Percentiles rank a stretch among this genome's conserved stretches.
Evolutionary conservation across 2,329 filamentous ascomycete species (phyloP).

Genomic region (Moelleriella libera): DNA sequence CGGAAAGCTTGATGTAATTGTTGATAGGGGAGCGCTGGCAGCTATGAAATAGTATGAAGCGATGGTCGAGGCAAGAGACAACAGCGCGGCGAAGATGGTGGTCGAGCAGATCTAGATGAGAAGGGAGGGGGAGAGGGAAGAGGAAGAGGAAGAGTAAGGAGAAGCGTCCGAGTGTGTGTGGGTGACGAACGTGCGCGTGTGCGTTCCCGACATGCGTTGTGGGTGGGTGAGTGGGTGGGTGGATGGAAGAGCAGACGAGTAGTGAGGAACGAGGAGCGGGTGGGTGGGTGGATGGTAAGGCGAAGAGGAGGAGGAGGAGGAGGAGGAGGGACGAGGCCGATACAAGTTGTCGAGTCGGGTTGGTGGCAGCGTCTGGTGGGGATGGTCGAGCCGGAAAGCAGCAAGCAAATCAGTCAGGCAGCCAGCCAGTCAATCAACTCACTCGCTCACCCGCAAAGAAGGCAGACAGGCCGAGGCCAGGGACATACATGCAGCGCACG

Average conservation of each 20-base stretch:
- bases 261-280: constrained; percentile 3
- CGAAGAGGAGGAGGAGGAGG: not conserved
- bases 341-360: not conserved
- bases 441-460: too few relatives aligned
- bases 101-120: not conserved
- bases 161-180: not conserved
- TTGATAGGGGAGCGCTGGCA: not conserved
- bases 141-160: not conserved
- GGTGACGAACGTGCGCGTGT: not conserved
- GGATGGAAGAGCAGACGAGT: not conserved
- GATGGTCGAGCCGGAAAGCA: not conserved
- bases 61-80: not conserved
- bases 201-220: not conserved
- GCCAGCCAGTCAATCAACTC: too few relatives aligned
- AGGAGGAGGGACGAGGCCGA: not conserved
- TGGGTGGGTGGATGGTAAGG: constrained; percentile 1
- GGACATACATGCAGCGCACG: not conserved
- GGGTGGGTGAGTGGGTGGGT: not conserved
- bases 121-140: not conserved
- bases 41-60: not conserved
- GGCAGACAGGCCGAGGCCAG: too few relatives aligned
- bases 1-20: not conserved
- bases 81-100: not conserved
- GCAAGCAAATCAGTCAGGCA: too few relatives aligned
- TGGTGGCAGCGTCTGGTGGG: constrained; percentile 1